These are phyloP conservation scores for Ceratobasidium papillatum DNA, from an alignment of 1,284 basidiomycete genomes.

Conservation along the genomic window DNA sequence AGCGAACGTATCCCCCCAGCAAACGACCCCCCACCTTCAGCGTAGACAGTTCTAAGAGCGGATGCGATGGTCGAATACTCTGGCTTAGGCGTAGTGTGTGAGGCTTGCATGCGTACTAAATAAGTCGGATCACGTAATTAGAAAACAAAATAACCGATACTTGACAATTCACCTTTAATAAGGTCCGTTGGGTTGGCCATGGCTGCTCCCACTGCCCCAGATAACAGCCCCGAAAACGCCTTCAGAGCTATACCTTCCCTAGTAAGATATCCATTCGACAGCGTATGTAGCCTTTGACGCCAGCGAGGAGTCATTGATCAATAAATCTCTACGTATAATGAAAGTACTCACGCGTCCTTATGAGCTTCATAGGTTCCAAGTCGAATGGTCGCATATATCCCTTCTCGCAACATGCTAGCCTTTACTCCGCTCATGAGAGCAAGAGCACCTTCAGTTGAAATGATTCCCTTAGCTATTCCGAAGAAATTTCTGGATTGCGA, in stretches of 20 bases:
- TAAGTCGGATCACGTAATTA: background rate
- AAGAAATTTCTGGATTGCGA: slow-evolving; percentile 52
- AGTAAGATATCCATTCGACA: slow-evolving; percentile 49
- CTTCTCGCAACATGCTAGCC: slow-evolving; percentile 54
- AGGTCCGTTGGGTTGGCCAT: slow-evolving; percentile 56
- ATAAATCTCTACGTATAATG: background rate
- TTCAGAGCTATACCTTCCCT: slow-evolving; percentile 54
- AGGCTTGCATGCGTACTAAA: slow-evolving; percentile 55
- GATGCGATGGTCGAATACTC: slow-evolving; percentile 53
- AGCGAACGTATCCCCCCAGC: slow-evolving; percentile 51
- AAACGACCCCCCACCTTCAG: slow-evolving; percentile 50
- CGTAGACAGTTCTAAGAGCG: slow-evolving; percentile 52
- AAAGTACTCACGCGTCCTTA: slow-evolving; percentile 53
- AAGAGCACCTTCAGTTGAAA: slow-evolving; percentile 51
- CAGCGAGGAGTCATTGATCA: background rate
- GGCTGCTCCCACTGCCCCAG: slow-evolving; percentile 54
- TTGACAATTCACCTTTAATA: slow-evolving; percentile 52
- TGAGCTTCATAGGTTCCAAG: slow-evolving; percentile 56
- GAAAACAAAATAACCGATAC: background rate
- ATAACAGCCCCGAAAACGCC: slow-evolving; percentile 52
- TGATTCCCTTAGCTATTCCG: slow-evolving; percentile 53
- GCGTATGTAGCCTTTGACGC: background rate
- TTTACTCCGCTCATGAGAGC: slow-evolving; percentile 54
- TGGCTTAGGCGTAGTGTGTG: slow-evolving; percentile 51
- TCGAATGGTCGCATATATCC: slow-evolving; percentile 54